Conservation (phyloP, 179 eudicot species). For the Silene coronaria region DNA sequence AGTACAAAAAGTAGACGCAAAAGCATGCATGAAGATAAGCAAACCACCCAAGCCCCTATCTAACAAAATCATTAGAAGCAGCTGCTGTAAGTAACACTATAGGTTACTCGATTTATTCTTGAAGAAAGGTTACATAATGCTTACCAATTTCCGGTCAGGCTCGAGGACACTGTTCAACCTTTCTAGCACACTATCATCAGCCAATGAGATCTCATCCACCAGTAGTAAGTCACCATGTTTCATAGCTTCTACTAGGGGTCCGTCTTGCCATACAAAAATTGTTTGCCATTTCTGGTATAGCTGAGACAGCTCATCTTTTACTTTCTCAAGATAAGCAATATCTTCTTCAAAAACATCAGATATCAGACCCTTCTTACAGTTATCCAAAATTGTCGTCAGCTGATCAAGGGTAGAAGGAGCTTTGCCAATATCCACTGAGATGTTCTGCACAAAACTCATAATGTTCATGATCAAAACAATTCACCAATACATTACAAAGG, state of each 20-base stretch:
- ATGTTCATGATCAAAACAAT: not conserved
- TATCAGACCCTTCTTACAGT: slow-evolving; percentile 39
- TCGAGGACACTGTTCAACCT: slow-evolving; percentile 95
- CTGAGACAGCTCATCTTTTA: slow-evolving; percentile 39
- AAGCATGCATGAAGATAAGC: not conserved
- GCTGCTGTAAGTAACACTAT: not conserved
- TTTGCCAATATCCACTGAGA: slow-evolving; percentile 61
- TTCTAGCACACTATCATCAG: slow-evolving; percentile 98
- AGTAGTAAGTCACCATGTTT: slow-evolving; percentile 80
- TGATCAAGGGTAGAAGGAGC: slow-evolving; percentile 55
- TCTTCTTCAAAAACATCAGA: slow-evolving; percentile 49
- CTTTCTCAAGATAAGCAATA: slow-evolving; percentile 37
- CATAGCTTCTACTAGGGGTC: slow-evolving; percentile 95
- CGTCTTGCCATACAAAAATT: slow-evolving; percentile 93
- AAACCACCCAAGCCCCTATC: not conserved
- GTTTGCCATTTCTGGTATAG: slow-evolving; percentile 78
- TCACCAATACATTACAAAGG: not conserved
- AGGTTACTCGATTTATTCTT: too few species aligned
- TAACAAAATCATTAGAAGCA: not conserved
- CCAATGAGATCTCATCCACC: slow-evolving; percentile 96
- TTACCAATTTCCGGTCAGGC: slow-evolving; percentile 91
- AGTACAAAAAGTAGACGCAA: not conserved
- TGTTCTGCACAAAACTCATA: slow-evolving; percentile 40
- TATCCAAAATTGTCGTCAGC: slow-evolving; percentile 41
- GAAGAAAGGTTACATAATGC: slow-evolving; percentile 6